These are phyloP conservation scores for Prunus mira DNA, from an alignment of 306 rosid species.

Conservation along the genomic window DNA sequence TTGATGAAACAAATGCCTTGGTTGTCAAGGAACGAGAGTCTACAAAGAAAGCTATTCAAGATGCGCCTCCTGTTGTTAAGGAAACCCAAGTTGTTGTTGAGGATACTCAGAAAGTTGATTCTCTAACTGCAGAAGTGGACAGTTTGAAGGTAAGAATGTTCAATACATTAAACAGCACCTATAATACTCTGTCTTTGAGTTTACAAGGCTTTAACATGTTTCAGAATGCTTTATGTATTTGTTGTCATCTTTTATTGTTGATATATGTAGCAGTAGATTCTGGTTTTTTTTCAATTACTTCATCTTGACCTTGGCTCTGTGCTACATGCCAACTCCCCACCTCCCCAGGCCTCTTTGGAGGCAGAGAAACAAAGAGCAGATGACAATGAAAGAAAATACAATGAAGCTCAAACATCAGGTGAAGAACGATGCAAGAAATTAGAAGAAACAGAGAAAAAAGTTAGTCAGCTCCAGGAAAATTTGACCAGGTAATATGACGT, in stretches of 20 bases:
- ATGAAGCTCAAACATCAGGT: conserved; percentile 45
- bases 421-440: conserved; percentile 49
- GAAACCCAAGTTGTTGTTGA: conserved; percentile 76
- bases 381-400: conserved; percentile 58
- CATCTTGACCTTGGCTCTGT: conserved; percentile 20
- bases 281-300: conserved; percentile 22
- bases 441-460: conserved; percentile 75
- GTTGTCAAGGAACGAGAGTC: conserved; percentile 63
- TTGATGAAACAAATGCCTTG: conserved; percentile 62
- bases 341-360: conserved; percentile 43
- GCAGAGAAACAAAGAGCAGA: conserved; percentile 57
- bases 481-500: conserved; percentile 57
- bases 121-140: conserved; percentile 64
- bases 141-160: conserved; percentile 55
- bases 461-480: conserved; percentile 68
- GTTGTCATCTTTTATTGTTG: not conserved
- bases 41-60: conserved; percentile 60
- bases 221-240: not conserved
- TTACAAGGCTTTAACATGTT: not conserved
- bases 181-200: not conserved
- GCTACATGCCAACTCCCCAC: not conserved
- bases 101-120: conserved; percentile 70
- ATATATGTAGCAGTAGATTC: conserved; percentile 6
- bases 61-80: conserved; percentile 71
- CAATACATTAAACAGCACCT: conserved; percentile 6